These are phyloP conservation scores for Skeletonema tropicum DNA, from an alignment of 108 stramenopile genomes.

Conservation along the genomic window DNA sequence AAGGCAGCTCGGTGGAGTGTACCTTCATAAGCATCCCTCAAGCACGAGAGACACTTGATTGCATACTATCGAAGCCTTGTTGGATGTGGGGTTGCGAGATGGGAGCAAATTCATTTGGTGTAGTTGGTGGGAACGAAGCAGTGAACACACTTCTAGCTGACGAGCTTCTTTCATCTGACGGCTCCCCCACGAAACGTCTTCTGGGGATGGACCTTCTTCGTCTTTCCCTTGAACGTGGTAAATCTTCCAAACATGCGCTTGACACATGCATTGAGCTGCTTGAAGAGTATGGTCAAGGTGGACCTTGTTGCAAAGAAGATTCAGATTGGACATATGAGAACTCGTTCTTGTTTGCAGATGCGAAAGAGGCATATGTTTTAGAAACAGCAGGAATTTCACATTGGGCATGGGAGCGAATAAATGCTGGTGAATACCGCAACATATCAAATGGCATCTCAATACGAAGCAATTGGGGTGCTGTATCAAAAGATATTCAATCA, in stretches of 20 bases:
- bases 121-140: constrained; percentile 65
- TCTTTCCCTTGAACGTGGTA: constrained; percentile 58
- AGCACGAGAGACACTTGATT: constrained; percentile 44
- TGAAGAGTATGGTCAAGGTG: constrained; percentile 64
- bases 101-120: constrained; percentile 65
- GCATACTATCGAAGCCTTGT: constrained; percentile 56
- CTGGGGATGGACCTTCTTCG: constrained; percentile 69
- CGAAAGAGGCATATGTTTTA: constrained; percentile 56
- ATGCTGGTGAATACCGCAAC: constrained; percentile 38
- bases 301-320: constrained; percentile 66
- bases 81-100: constrained; percentile 71
- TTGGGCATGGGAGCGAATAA: constrained; percentile 58
- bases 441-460: constrained; percentile 66
- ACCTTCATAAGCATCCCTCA: constrained; percentile 63
- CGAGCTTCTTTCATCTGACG: constrained; percentile 15
- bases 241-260: constrained; percentile 42
- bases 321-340: constrained; percentile 59
- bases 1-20: constrained; percentile 31
- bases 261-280: constrained; percentile 50
- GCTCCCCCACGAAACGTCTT: constrained; percentile 19
- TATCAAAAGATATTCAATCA: constrained; percentile 40
- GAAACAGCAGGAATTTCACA: constrained; percentile 61
- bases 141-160: constrained; percentile 43
- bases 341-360: constrained; percentile 63
- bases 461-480: constrained; percentile 49